These are phyloP conservation scores for Polyporus arcularius DNA, from an alignment of 768 basidiomycete genomes.

Conservation along the genomic window DNA sequence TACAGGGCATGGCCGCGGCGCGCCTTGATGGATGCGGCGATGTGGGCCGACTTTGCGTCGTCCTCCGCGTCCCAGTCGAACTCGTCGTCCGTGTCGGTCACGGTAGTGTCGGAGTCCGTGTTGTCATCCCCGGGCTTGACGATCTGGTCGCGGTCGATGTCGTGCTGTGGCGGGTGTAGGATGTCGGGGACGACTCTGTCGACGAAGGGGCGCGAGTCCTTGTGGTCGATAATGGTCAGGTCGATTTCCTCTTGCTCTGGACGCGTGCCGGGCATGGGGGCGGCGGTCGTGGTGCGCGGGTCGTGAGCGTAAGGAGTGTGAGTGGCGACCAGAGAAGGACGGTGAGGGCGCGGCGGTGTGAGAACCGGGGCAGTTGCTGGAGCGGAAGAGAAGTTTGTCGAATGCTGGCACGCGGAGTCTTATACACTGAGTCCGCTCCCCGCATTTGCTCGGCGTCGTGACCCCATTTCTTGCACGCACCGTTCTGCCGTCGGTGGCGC, in stretches of 20 bases:
- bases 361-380: slow-evolving; percentile 6
- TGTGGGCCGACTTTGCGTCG: slow-evolving; percentile 32
- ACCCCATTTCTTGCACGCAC: slow-evolving; percentile 1
- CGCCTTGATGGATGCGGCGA: slow-evolving; percentile 43
- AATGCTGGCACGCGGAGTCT: not conserved
- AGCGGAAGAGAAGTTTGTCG: slow-evolving; percentile 10
- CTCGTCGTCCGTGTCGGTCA: slow-evolving; percentile 65
- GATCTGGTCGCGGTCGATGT: slow-evolving; percentile 23
- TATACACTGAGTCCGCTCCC: not conserved
- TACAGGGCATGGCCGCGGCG: slow-evolving; percentile 64
- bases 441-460: not conserved
- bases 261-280: slow-evolving; percentile 11
- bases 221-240: slow-evolving; percentile 16
- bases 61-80: slow-evolving; percentile 77
- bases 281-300: not conserved
- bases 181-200: slow-evolving; percentile 16
- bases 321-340: not conserved
- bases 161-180: slow-evolving; percentile 8
- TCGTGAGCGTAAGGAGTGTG: slow-evolving; percentile 10
- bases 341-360: not conserved
- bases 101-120: slow-evolving; percentile 33
- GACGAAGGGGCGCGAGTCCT: slow-evolving; percentile 12
- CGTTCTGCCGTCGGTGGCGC: not conserved
- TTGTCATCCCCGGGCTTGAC: slow-evolving; percentile 20
- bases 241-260: slow-evolving; percentile 8